phyloP scores from a whole-genome alignment of 148 eudicot species.

The Fagopyrum tataricum region DNA sequence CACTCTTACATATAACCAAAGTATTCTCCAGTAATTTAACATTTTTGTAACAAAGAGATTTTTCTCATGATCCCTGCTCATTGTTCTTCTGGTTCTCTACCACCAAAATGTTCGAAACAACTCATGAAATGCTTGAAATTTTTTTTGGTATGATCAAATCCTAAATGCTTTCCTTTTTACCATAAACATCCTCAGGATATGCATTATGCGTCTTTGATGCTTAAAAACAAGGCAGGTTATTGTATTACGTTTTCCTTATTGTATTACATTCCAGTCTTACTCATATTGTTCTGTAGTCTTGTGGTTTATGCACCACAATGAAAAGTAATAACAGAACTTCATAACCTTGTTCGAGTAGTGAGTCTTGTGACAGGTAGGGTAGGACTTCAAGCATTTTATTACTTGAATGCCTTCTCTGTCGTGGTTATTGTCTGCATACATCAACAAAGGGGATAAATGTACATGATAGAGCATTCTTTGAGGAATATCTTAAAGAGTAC shows the following conservation, averaged over 20 bases:
- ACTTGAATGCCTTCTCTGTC: neutral
- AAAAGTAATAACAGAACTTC: neutral
- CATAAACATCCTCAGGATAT: neutral
- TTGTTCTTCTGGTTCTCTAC: neutral
- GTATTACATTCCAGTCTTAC: constrained; percentile 2
- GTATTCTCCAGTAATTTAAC: too few species aligned
- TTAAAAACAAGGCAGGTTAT: neutral
- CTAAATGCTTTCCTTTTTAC: neutral
- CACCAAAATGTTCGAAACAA: neutral
- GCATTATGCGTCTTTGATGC: constrained; percentile 1
- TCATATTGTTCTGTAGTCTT: neutral
- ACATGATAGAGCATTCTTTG: neutral
- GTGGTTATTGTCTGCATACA: neutral
- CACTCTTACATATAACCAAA: neutral
- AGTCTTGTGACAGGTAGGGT: neutral
- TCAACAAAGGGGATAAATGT: constrained; percentile 4
- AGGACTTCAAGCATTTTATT: neutral
- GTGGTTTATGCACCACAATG: constrained; percentile 1
- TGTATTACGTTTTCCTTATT: neutral
- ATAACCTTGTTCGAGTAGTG: neutral
- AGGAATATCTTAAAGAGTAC: neutral
- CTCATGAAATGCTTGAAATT: neutral
- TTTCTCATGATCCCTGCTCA: too few species aligned
- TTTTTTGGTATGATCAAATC: neutral
- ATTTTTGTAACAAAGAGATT: too few species aligned